phyloP scores from a whole-genome alignment of 2,329 filamentous ascomycete genomes.

The Pyrenochaeta sp. region DNA sequence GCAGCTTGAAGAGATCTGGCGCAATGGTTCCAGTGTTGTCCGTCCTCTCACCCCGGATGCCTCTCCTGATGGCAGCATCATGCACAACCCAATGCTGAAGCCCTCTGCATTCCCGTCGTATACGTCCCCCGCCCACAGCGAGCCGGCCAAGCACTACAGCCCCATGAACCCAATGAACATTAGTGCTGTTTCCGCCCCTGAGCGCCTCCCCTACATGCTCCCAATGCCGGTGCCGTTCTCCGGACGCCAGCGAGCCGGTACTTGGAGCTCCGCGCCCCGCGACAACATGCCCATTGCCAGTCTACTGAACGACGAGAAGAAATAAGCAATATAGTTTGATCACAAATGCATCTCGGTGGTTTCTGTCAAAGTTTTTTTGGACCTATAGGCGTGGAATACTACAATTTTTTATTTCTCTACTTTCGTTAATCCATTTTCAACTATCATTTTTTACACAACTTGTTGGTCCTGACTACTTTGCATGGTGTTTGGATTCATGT shows the following conservation, averaged over 20 bases:
- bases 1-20: conserved; percentile 76
- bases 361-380: not conserved
- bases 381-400: not conserved
- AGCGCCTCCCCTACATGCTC: conserved; percentile 47
- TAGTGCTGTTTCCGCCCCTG: conserved; percentile 42
- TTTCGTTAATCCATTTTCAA: conserved; percentile 1
- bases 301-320: conserved; percentile 50
- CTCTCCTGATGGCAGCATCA: conserved; percentile 49
- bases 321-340: conserved; percentile 12
- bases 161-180: conserved; percentile 40
- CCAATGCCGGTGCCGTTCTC: conserved; percentile 49
- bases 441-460: not conserved
- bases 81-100: conserved; percentile 44
- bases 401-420: conserved; percentile 1
- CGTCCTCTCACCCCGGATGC: conserved; percentile 50
- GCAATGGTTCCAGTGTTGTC: conserved; percentile 39
- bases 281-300: conserved; percentile 52
- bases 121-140: conserved; percentile 38
- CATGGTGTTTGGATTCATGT: not conserved
- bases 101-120: conserved; percentile 42
- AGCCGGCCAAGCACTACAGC: conserved; percentile 44
- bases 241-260: conserved; percentile 40
- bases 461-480: not conserved
- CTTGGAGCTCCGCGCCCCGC: conserved; percentile 47
- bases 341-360: not conserved